Conservation (phyloP, 2,329 filamentous ascomycete species). For the Aspergillus oerlinghausenensis region DNA sequence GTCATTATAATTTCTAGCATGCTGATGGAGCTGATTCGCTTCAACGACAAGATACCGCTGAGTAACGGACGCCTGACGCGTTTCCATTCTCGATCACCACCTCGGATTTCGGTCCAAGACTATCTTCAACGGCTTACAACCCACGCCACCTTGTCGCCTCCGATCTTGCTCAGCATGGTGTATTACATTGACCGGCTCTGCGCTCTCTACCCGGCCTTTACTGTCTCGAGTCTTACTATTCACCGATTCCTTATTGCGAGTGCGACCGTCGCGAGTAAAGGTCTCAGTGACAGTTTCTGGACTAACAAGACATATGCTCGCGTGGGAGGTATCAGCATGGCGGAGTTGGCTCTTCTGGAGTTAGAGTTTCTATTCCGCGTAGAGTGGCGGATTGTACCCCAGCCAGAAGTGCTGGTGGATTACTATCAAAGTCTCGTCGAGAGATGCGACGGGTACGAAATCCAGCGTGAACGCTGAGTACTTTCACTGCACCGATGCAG, state of each 20-base stretch:
- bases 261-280: constrained; percentile 92
- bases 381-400: constrained; percentile 95
- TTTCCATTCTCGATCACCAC: constrained; percentile 87
- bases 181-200: constrained; percentile 97
- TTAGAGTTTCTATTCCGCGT: constrained; percentile 89
- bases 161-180: constrained; percentile 95
- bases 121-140: constrained; percentile 90
- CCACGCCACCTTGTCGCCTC: constrained; percentile 88
- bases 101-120: constrained; percentile 89
- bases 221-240: constrained; percentile 91
- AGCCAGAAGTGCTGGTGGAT: constrained; percentile 85
- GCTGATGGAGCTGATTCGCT: constrained; percentile 88
- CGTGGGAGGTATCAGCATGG: constrained; percentile 85
- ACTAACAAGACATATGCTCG: constrained; percentile 95
- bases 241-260: constrained; percentile 96
- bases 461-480: constrained; percentile 36
- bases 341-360: constrained; percentile 85
- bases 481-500: background rate
- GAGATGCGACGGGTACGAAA: constrained; percentile 55
- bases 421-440: constrained; percentile 88
- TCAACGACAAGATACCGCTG: constrained; percentile 84
- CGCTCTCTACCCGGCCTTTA: constrained; percentile 87
- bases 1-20: constrained; percentile 90
- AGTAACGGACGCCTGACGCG: constrained; percentile 82
- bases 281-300: constrained; percentile 95